Evolutionary conservation across 129 eudicot species (phyloP).

Genomic region (Arctium lappa): DNA sequence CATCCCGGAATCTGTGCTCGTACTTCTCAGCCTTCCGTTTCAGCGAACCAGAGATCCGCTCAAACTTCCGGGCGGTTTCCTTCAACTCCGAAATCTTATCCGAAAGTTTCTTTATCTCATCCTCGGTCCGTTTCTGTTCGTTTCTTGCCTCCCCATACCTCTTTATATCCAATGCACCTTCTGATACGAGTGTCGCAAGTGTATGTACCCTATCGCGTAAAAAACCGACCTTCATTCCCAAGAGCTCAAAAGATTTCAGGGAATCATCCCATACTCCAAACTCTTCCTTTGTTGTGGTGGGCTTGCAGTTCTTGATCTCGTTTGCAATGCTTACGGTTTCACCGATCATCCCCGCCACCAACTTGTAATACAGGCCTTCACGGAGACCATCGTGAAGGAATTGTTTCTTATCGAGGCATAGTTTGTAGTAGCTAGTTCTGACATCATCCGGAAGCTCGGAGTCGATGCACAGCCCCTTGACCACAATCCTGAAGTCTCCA

Average conservation of each 20-base stretch:
- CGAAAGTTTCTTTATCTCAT: slow-evolving; percentile 18
- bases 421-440: slow-evolving; percentile 54
- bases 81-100: slow-evolving; percentile 44
- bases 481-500: slow-evolving; percentile 47
- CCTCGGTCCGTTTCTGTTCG: slow-evolving; percentile 25
- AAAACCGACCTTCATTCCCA: slow-evolving; percentile 73
- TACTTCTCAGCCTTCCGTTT: slow-evolving; percentile 43
- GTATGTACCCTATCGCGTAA: slow-evolving; percentile 38
- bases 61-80: slow-evolving; percentile 31
- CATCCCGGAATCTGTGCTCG: slow-evolving; percentile 45
- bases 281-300: slow-evolving; percentile 41
- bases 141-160: slow-evolving; percentile 46
- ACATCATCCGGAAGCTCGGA: slow-evolving; percentile 52
- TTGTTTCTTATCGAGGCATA: slow-evolving; percentile 47
- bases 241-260: slow-evolving; percentile 50
- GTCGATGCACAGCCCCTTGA: slow-evolving; percentile 59
- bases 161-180: slow-evolving; percentile 23
- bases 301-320: slow-evolving; percentile 49
- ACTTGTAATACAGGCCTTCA: slow-evolving; percentile 39
- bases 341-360: slow-evolving; percentile 52
- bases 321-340: slow-evolving; percentile 54
- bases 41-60: slow-evolving; percentile 29
- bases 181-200: slow-evolving; percentile 41
- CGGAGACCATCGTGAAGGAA: slow-evolving; percentile 59
- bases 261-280: slow-evolving; percentile 60